phyloP scores from a whole-genome alignment of 2,329 filamentous ascomycete genomes.

The Botrytis fabae region DNA sequence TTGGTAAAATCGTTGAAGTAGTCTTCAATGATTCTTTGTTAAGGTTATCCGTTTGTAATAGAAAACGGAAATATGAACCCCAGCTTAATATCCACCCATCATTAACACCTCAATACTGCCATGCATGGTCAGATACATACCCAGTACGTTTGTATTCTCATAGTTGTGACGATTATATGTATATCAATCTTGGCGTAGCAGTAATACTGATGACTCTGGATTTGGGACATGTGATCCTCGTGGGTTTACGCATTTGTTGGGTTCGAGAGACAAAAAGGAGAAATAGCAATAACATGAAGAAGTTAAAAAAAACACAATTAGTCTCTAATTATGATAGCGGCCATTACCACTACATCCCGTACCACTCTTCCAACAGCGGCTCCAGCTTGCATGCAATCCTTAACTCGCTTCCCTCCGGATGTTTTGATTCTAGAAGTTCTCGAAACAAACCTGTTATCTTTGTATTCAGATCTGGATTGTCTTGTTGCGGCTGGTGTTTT shows the following conservation, averaged over 20 bases:
- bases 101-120: background rate
- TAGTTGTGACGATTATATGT: background rate
- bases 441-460: background rate
- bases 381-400: background rate
- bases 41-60: too few relatives aligned
- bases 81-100: background rate
- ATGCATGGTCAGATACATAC: background rate
- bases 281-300: background rate
- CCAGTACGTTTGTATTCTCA: background rate
- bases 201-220: background rate
- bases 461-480: rapidly evolving
- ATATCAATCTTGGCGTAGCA: background rate
- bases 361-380: background rate
- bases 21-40: background rate
- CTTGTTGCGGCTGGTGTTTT: background rate
- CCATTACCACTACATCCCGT: rapidly evolving
- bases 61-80: background rate
- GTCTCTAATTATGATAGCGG: background rate
- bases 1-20: background rate
- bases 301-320: background rate
- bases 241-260: background rate
- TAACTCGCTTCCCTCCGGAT: background rate
- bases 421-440: background rate
- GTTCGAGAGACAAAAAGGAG: background rate
- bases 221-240: background rate